phyloP scores from a whole-genome alignment of 2,329 filamentous ascomycete species.

The Pleoardoris graminearum region DNA sequence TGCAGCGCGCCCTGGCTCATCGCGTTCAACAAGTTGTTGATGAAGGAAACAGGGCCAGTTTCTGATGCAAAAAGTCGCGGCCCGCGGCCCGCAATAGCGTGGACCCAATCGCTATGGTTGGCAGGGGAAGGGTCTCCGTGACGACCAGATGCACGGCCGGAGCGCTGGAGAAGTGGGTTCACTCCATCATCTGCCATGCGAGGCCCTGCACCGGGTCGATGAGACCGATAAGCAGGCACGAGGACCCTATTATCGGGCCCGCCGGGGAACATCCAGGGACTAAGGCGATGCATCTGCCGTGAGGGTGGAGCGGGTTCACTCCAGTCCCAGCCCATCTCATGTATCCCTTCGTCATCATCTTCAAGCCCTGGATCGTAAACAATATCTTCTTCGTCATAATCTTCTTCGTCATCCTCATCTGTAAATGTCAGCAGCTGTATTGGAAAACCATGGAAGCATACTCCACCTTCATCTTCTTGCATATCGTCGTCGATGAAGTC shows the following conservation, averaged over 20 bases:
- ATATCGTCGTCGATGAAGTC: conserved; percentile 62
- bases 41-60: conserved; percentile 56
- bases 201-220: conserved; percentile 58
- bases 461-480: conserved; percentile 61
- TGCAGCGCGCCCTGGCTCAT: conserved; percentile 51
- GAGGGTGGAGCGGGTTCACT: conserved; percentile 50
- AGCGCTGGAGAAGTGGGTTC: conserved; percentile 81
- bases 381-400: conserved; percentile 68
- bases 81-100: conserved; percentile 54
- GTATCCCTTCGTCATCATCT: conserved; percentile 50
- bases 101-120: conserved; percentile 54
- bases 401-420: conserved; percentile 64
- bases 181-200: conserved; percentile 74
- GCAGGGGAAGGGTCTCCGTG: conserved; percentile 25
- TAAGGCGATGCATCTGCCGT: conserved; percentile 58
- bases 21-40: conserved; percentile 61
- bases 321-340: conserved; percentile 54
- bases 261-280: conserved; percentile 61
- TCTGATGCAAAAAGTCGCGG: conserved; percentile 53
- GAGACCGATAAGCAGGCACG: conserved; percentile 53
- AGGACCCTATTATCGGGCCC: conserved; percentile 52
- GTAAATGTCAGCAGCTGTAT: conserved; percentile 38
- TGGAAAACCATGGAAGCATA: not conserved
- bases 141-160: conserved; percentile 41
- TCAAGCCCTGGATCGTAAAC: conserved; percentile 58